Base-by-base conservation (phyloP, 192 early-diverging fungal species). In the Bifiguratus adelaidae region DNA sequence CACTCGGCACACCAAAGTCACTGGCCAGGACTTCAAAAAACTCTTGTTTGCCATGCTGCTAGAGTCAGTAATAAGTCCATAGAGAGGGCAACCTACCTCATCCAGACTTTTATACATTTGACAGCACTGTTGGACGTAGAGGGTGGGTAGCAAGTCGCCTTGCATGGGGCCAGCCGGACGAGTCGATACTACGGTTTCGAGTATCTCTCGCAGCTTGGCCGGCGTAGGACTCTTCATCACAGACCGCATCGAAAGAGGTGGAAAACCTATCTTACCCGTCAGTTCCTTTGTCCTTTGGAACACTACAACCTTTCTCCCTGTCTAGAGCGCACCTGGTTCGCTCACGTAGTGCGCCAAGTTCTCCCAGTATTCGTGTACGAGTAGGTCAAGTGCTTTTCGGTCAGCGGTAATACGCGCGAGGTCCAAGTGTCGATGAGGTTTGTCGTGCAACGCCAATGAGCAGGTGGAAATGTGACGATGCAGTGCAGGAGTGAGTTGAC, bases 91-190 rank as follows among this genome's bases (percentile, higher is more conserved):
- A 23, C 44, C 52, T 7, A 47, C 41, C 7, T 48, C 40, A 40
- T 76, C 72, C 20, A 81, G 48, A 11, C 60, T 44, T 42, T 69
- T 53, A 54, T 78, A 85, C 15, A 77, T 41, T 36, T 75, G 71
- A 41, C 77, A 80, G 38, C 68, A 71, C 23, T 53, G 69, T 46
- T 78, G 74, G 7, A 73, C 65, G 12, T 66, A 48, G 23, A 55
- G 67, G 35, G 66, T 78, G 25, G 52, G 68, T 48, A 53, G 59
- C 52, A 56, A 70, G 60, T 58, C 77, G 30, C 52, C 74, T 58
- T 66, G 2, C 68, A 58, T 13, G 72, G 71, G 12, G 62, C 61
- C 0, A 54, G 54, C 3, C 53, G 20, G 3, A 71, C 24, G 15
- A 71, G 32, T 30, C 63, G 63, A 2, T 55, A 44, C 58, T 64